Evolutionary conservation across 2,329 filamentous ascomycete species (phyloP).

Genomic region (Trichoderma aggressivum): DNA sequence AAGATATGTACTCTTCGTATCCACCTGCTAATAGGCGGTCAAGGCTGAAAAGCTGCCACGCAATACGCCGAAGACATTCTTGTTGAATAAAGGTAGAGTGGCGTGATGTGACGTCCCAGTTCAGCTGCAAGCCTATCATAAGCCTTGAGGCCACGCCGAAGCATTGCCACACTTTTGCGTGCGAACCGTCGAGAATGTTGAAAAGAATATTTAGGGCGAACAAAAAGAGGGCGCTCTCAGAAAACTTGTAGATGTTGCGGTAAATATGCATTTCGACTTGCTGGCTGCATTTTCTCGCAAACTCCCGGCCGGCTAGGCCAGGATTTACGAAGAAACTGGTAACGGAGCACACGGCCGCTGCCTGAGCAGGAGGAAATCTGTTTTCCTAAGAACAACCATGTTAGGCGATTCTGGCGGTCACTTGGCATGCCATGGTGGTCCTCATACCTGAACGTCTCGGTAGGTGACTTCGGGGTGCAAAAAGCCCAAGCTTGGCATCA

Average conservation of each 20-base stretch:
- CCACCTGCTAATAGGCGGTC: constrained; percentile 39
- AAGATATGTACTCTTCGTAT: constrained; percentile 40
- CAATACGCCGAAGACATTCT: constrained; percentile 36
- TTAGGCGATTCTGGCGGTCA: neutral
- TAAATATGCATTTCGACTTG: constrained; percentile 40
- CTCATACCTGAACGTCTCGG: constrained; percentile 33
- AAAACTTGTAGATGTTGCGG: constrained; percentile 39
- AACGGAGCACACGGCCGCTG: constrained; percentile 39
- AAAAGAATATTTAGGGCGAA: constrained; percentile 36
- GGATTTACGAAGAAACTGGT: constrained; percentile 37
- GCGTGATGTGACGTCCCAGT: constrained; percentile 35
- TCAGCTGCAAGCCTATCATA: constrained; percentile 39
- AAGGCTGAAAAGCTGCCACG: constrained; percentile 39
- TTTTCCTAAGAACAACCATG: constrained; percentile 27
- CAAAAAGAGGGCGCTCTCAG: constrained; percentile 33
- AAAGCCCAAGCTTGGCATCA: constrained; percentile 39
- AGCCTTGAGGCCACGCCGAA: constrained; percentile 36
- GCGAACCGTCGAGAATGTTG: constrained; percentile 36
- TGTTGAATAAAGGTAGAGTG: constrained; percentile 34
- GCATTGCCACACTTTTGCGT: constrained; percentile 41
- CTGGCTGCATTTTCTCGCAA: constrained; percentile 37
- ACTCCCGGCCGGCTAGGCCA: constrained; percentile 32
- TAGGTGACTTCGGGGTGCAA: constrained; percentile 36
- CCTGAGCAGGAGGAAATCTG: constrained; percentile 34
- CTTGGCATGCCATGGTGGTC: neutral